A percentile compares a stretch with the other conserved stretches of the same genome.
phyloP scores from a whole-genome alignment of 768 basidiomycete genomes.

The Nevesoporus exiguus region DNA sequence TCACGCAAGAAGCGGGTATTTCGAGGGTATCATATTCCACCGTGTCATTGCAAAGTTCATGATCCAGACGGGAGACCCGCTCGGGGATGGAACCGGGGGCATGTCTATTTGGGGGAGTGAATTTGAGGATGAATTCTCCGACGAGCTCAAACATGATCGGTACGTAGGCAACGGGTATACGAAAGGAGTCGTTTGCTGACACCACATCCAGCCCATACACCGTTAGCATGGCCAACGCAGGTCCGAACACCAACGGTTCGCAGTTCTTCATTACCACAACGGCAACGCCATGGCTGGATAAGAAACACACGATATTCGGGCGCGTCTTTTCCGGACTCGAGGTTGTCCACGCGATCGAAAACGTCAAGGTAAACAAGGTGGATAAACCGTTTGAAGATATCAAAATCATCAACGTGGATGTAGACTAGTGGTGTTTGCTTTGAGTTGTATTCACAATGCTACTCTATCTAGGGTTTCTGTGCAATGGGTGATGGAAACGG shows the following conservation, averaged over 20 bases:
- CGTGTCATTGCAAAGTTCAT: constrained; percentile 98
- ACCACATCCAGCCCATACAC: constrained; percentile 72
- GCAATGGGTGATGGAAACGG: constrained; percentile 28
- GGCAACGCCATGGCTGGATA: constrained; percentile 90
- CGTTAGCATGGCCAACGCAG: constrained; percentile 93
- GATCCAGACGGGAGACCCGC: constrained; percentile 94
- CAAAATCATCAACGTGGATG: constrained; percentile 78
- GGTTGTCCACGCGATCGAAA: constrained; percentile 89
- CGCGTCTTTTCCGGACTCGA: constrained; percentile 84
- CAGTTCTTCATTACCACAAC: constrained; percentile 99
- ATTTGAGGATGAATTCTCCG: constrained; percentile 92
- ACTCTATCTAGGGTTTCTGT: constrained; percentile 44
- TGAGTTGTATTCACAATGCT: constrained; percentile 36
- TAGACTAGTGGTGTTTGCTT: constrained; percentile 45
- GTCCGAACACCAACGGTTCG: constrained; percentile 86
- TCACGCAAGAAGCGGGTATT: constrained; percentile 84
- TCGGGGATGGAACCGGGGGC: constrained; percentile 94
- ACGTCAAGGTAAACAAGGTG: constrained; percentile 76
- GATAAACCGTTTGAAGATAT: constrained; percentile 95
- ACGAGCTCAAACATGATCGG: constrained; percentile 89
- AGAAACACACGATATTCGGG: constrained; percentile 91
- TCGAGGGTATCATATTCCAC: constrained; percentile 92
- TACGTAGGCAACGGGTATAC: constrained; percentile 29
- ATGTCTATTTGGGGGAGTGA: constrained; percentile 86
- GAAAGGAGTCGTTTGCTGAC: constrained; percentile 2